These are phyloP conservation scores for Pseudoturritis turrita DNA, from an alignment of 345 rosid species.

Conservation along the genomic window DNA sequence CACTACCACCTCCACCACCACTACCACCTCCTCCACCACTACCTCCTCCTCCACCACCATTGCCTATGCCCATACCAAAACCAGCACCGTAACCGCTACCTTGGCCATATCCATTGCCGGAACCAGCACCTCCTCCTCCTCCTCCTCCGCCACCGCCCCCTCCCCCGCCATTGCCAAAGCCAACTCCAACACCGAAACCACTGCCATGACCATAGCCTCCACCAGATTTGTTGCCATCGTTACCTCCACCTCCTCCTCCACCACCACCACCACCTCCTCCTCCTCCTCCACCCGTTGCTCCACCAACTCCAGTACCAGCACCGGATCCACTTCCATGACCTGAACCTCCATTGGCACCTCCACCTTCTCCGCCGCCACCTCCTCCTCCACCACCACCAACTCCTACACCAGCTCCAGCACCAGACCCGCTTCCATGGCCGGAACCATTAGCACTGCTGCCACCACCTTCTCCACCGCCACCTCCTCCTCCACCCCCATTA, in stretches of 20 bases:
- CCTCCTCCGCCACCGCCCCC: slow-evolving; percentile 31
- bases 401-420: not conserved
- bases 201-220: slow-evolving; percentile 20
- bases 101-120: slow-evolving; percentile 32
- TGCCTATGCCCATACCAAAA: slow-evolving; percentile 10
- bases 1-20: not conserved
- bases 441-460: not conserved
- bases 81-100: slow-evolving; percentile 36
- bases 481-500: slow-evolving; percentile 12
- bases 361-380: slow-evolving; percentile 14
- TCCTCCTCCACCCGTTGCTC: slow-evolving; percentile 10
- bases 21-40: slow-evolving; percentile 9
- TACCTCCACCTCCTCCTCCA: slow-evolving; percentile 22
- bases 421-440: slow-evolving; percentile 13
- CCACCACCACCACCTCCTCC: slow-evolving; percentile 21
- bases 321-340: slow-evolving; percentile 20
- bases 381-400: not conserved
- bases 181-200: slow-evolving; percentile 16
- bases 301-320: slow-evolving; percentile 13
- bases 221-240: not conserved
- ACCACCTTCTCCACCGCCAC: not conserved
- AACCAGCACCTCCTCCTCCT: slow-evolving; percentile 24
- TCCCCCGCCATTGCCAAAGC: slow-evolving; percentile 8
- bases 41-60: slow-evolving; percentile 27
- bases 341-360: slow-evolving; percentile 14